These are phyloP conservation scores for Neurospora sp. DNA, from an alignment of 2,329 filamentous ascomycete genomes.

Conservation along the genomic window DNA sequence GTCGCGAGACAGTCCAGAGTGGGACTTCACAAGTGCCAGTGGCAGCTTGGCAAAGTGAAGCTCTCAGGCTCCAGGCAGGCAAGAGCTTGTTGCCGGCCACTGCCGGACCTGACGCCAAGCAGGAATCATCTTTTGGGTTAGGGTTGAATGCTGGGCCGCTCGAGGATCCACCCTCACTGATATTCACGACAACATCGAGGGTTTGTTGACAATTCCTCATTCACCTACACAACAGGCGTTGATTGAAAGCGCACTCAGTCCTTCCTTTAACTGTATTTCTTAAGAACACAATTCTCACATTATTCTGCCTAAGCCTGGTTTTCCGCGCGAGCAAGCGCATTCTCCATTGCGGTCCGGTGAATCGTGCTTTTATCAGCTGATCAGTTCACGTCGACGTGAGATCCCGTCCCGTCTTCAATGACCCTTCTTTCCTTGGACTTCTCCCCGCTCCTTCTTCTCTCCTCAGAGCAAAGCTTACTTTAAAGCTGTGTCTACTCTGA, in stretches of 20 bases:
- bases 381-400: not conserved
- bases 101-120: not conserved
- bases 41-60: not conserved
- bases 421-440: not conserved
- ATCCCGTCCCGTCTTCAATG: not conserved
- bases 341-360: not conserved
- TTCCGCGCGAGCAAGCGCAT: not conserved
- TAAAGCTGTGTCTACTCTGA: not conserved
- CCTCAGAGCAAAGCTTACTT: not conserved
- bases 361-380: not conserved
- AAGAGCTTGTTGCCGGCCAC: not conserved
- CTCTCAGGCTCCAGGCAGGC: not conserved
- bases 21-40: not conserved
- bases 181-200: not conserved
- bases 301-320: not conserved
- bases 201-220: not conserved
- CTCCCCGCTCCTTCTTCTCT: not conserved
- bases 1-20: not conserved
- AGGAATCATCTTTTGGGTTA: not conserved
- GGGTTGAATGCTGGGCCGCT: not conserved
- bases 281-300: not conserved
- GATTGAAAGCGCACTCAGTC: not conserved
- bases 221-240: not conserved
- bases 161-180: not conserved
- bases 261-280: fast-evolving